Evolutionary conservation across 2,329 filamentous ascomycete species (phyloP).

Genomic region (Herpotrichia juniperi): DNA sequence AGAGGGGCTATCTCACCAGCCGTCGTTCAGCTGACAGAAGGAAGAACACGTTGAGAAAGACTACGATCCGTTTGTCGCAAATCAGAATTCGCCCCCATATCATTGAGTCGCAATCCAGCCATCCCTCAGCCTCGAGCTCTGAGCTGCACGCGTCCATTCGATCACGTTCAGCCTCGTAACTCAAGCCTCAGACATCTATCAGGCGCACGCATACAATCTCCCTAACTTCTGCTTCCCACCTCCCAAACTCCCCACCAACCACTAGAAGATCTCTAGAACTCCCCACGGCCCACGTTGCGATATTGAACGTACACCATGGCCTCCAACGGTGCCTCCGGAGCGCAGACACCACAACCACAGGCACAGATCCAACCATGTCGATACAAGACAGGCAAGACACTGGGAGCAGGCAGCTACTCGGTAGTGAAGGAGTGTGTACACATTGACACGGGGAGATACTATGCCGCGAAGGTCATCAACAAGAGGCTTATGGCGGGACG

Average conservation of each 20-base stretch:
- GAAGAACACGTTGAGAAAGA: not conserved
- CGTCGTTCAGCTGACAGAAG: not conserved
- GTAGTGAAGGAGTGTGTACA: slow-evolving; percentile 99
- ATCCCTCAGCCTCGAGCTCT: not conserved
- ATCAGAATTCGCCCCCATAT: not conserved
- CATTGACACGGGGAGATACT: slow-evolving; percentile 96
- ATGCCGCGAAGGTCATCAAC: slow-evolving; percentile 99
- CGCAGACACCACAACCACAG: slow-evolving; percentile 38
- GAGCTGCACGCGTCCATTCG: not conserved
- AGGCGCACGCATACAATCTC: not conserved
- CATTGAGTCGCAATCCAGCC: not conserved
- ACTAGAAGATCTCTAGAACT: not conserved
- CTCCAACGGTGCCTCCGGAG: slow-evolving; percentile 40
- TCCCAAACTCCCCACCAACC: not conserved
- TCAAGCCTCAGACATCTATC: not conserved
- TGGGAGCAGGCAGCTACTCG: slow-evolving; percentile 95
- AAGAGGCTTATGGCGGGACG: slow-evolving; percentile 96
- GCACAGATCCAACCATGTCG: slow-evolving; percentile 87
- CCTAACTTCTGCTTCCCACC: not conserved
- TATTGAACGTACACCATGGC: slow-evolving; percentile 19
- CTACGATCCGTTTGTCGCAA: not conserved
- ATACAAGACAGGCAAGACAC: slow-evolving; percentile 98
- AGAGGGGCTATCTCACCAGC: not conserved
- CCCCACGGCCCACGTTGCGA: not conserved
- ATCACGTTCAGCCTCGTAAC: not conserved